These are phyloP conservation scores for Filosporella fistucella DNA, from an alignment of 495 filamentous ascomycete genomes.

Conservation along the genomic window DNA sequence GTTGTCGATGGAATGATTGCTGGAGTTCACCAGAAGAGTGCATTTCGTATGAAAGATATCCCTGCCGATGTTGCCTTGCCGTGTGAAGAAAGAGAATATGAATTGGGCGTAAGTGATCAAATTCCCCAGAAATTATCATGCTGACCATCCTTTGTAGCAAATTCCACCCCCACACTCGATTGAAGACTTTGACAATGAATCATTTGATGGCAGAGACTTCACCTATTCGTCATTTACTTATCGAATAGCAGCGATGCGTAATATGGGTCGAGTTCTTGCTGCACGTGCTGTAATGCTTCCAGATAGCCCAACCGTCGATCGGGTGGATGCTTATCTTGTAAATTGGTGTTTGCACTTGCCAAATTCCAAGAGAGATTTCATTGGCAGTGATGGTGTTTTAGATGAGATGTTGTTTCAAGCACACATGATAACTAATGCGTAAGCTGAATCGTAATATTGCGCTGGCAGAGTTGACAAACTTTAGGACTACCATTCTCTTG, in stretches of 20 bases:
- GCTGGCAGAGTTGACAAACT: not conserved
- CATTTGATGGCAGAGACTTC: constrained; percentile 57
- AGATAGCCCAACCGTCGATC: constrained; percentile 39
- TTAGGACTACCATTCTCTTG: constrained; percentile 58
- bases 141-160: constrained; percentile 35
- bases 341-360: constrained; percentile 84
- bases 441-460: constrained; percentile 20
- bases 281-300: constrained; percentile 39
- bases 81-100: constrained; percentile 71
- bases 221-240: constrained; percentile 77
- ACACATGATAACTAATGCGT: constrained; percentile 73
- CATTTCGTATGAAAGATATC: constrained; percentile 53
- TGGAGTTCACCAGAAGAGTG: constrained; percentile 50
- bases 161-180: constrained; percentile 59
- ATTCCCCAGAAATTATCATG: not conserved
- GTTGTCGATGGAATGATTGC: constrained; percentile 68
- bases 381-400: constrained; percentile 61
- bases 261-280: constrained; percentile 69
- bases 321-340: constrained; percentile 69
- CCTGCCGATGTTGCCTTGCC: constrained; percentile 60
- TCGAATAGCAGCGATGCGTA: constrained; percentile 68
- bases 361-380: constrained; percentile 63
- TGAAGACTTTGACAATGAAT: constrained; percentile 66
- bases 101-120: constrained; percentile 48
- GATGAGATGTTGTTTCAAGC: constrained; percentile 94